Evolutionary conservation across 306 rosid species (phyloP), one percentile per base, ranked within the genome.

Genomic region (Malus sylvestris): DNA sequence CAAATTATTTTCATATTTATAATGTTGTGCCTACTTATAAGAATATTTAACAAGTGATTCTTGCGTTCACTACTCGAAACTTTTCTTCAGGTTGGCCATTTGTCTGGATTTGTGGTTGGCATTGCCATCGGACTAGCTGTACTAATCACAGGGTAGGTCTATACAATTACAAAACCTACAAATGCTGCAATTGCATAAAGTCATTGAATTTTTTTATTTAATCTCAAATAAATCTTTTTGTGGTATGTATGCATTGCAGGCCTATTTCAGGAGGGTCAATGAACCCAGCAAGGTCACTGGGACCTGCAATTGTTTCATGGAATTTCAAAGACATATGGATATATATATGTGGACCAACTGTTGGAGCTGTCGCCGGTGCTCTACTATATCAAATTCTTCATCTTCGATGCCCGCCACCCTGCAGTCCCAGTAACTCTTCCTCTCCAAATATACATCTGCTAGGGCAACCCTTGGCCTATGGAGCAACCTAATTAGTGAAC

Each of bases 221-320:
- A 40, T 40, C 45, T 40, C 12, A 40, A 40, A 40, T 40, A 40
- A 40, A 9, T 9, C 12, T 9, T 40, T 9, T 8, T 40, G 45
- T 10, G 45, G 45, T 40, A 9, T 40, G 3, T 40, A 40, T 40
- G 45, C 45, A 40, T 40, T 84, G 77, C 78, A 91, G 98, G 23
- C 92, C 98, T 4, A 84, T 89, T 46, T 93, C 97, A 23, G 98
- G 97, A 58, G 97, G 96, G 72, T 91, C 97, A 70, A 75, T 93
- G 98, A 93, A 91, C 70, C 98, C 98, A 30, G 93, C 96, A 77
- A 91, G 98, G 82, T 93, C 97, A 44, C 57, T 93, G 29, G 97
- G 98, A 32, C 96, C 97, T 61, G 97, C 97, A 67, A 86, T 93
- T 30, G 45, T 90, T 27, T 70, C 98, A 63, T 85, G 94, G 88